phyloP scores from a whole-genome alignment of 1,284 basidiomycete genomes.

The Vanrija humicola region DNA sequence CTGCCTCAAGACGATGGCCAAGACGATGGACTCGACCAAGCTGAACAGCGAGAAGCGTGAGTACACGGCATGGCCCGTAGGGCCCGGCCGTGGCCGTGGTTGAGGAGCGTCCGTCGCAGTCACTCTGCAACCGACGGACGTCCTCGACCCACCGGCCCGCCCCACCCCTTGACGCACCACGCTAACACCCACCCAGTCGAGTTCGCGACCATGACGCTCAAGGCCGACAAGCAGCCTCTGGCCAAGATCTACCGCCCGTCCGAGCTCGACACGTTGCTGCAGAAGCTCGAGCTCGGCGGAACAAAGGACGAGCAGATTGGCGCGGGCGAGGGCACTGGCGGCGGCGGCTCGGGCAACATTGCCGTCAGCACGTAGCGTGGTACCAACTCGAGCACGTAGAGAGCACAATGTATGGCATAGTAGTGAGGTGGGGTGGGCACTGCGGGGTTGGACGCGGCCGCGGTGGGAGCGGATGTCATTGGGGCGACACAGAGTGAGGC shows the following conservation, averaged over 20 bases:
- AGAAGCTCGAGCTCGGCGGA: constrained; percentile 75
- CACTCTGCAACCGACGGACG: not conserved
- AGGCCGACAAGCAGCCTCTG: constrained; percentile 70
- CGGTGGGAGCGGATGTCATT: too few species aligned
- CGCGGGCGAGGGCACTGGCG: constrained; percentile 46
- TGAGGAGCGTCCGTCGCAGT: not conserved
- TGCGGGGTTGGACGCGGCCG: too few species aligned
- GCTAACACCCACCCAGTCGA: constrained; percentile 63
- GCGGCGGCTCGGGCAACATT: constrained; percentile 45
- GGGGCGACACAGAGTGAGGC: too few species aligned
- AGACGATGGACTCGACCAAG: constrained; percentile 98
- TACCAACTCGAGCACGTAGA: not conserved
- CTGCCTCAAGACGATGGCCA: constrained; percentile 92
- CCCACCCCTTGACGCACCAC: not conserved
- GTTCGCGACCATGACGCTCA: constrained; percentile 87
- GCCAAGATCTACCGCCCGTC: constrained; percentile 88
- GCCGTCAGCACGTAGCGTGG: constrained; percentile 39
- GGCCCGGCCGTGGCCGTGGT: not conserved
- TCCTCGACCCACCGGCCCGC: not conserved
- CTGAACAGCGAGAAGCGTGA: constrained; percentile 88
- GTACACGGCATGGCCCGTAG: constrained; percentile 38
- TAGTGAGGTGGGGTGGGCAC: too few species aligned
- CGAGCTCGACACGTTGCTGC: constrained; percentile 84
- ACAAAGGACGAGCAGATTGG: constrained; percentile 63
- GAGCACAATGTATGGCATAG: not conserved